These are phyloP conservation scores for Haplographium delicatum DNA, from an alignment of 495 filamentous ascomycete species.

Conservation along the genomic window DNA sequence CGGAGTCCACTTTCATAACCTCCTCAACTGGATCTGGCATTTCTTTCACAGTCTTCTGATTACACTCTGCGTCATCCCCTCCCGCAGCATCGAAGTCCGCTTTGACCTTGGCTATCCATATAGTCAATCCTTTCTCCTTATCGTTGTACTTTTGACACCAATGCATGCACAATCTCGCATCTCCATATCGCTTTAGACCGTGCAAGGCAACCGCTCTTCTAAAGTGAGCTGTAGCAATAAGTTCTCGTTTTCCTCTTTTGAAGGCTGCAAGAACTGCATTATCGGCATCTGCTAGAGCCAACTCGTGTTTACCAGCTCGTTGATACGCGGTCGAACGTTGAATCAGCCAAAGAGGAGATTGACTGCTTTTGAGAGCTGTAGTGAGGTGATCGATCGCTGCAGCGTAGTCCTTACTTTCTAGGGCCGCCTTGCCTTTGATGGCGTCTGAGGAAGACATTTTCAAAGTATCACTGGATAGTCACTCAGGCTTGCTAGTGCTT, in stretches of 20 bases:
- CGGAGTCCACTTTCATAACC: not conserved
- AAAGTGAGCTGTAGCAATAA: constrained; percentile 76
- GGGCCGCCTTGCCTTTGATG: constrained; percentile 56
- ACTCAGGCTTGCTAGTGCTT: not conserved
- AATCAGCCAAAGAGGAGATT: constrained; percentile 76
- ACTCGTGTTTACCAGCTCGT: constrained; percentile 41
- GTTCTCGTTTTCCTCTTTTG: constrained; percentile 71
- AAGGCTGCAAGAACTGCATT: constrained; percentile 62
- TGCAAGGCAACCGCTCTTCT: constrained; percentile 72
- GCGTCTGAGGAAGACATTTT: constrained; percentile 36
- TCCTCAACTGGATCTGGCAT: constrained; percentile 46
- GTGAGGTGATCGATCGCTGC: constrained; percentile 69
- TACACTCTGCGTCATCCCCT: constrained; percentile 50
- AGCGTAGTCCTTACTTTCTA: constrained; percentile 55
- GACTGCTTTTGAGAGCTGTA: constrained; percentile 59
- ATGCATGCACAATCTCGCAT: constrained; percentile 68
- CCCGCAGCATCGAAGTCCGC: constrained; percentile 47
- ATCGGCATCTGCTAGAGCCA: constrained; percentile 78
- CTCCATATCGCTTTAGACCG: constrained; percentile 64
- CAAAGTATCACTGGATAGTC: constrained; percentile 5
- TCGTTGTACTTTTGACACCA: constrained; percentile 53
- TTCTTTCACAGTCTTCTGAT: constrained; percentile 53
- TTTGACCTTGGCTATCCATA: constrained; percentile 58
- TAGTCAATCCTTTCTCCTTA: constrained; percentile 56
- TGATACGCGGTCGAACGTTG: constrained; percentile 82